A percentile compares a stretch with the other conserved stretches of the same genome.
phyloP scores from a whole-genome alignment of 2,329 filamentous ascomycete species.

The Fusarium domesticum region DNA sequence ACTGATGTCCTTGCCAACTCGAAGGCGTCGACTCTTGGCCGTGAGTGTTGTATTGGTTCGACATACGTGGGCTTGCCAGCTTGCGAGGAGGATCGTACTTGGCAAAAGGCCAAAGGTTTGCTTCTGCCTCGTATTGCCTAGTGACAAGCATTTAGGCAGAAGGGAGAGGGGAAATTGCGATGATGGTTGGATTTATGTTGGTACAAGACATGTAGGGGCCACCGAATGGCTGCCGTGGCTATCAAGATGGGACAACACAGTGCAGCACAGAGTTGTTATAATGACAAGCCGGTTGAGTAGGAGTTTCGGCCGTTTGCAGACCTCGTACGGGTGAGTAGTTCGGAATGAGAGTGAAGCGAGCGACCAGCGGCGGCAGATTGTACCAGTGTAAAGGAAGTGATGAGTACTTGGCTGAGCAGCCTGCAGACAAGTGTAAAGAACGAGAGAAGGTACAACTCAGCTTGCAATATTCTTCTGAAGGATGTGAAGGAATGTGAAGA shows the following conservation, averaged over 20 bases:
- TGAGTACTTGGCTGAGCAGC: background rate
- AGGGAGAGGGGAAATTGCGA: constrained; percentile 3
- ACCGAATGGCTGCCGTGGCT: constrained; percentile 7
- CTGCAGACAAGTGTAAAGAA: background rate
- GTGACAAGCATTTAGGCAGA: constrained; percentile 48
- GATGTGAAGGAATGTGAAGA: constrained; percentile 1
- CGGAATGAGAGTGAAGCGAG: background rate
- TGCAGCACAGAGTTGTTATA: constrained; percentile 3
- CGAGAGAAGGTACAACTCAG: background rate
- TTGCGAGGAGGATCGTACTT: constrained; percentile 50
- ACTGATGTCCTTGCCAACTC: constrained; percentile 56
- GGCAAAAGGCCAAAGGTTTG: constrained; percentile 53
- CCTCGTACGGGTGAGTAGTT: constrained; percentile 4
- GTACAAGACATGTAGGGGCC: constrained; percentile 6
- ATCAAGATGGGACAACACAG: constrained; percentile 22
- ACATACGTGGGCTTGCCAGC: constrained; percentile 53
- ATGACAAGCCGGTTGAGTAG: background rate
- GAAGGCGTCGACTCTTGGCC: constrained; percentile 50
- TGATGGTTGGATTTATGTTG: constrained; percentile 10
- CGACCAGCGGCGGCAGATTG: background rate
- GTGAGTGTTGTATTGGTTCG: constrained; percentile 49
- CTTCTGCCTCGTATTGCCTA: constrained; percentile 52
- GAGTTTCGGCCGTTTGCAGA: constrained; percentile 7
- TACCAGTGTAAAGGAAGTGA: background rate
- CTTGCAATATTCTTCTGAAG: background rate